A percentile compares a stretch with the other conserved stretches of the same genome.
phyloP scores from a whole-genome alignment of 2,329 filamentous ascomycete species.

The Sporothrix brasiliensis region DNA sequence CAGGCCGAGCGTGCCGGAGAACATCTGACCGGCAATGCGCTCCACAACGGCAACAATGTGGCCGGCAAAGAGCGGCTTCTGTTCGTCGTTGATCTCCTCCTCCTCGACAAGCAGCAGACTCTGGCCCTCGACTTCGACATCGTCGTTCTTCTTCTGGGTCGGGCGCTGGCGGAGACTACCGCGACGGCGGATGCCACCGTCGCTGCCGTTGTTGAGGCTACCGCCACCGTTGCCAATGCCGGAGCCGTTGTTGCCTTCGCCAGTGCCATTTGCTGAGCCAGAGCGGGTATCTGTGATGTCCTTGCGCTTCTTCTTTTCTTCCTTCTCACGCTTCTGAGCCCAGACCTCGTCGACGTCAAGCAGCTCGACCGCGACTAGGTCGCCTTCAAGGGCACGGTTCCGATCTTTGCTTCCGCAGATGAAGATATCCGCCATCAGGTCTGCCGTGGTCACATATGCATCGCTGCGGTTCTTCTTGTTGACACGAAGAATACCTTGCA shows the following conservation, averaged over 20 bases:
- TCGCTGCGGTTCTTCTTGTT: constrained; percentile 99
- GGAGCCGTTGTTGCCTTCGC: constrained; percentile 59
- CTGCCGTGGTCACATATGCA: constrained; percentile 92
- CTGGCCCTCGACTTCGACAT: constrained; percentile 97
- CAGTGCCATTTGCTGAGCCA: constrained; percentile 72
- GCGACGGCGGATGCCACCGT: constrained; percentile 86
- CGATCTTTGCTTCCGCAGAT: constrained; percentile 99
- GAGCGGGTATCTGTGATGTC: constrained; percentile 91
- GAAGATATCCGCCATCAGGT: constrained; percentile 97
- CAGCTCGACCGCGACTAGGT: constrained; percentile 92
- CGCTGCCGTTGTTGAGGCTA: constrained; percentile 62
- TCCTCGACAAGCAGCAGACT: constrained; percentile 95
- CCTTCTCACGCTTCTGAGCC: constrained; percentile 98
- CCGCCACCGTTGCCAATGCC: constrained; percentile 58
- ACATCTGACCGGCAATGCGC: constrained; percentile 97
- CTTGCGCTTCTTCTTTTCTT: constrained; percentile 99
- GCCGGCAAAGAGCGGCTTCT: constrained; percentile 95
- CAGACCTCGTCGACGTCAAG: constrained; percentile 98
- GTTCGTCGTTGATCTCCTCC: constrained; percentile 97
- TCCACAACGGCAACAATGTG: constrained; percentile 98
- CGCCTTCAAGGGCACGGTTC: constrained; percentile 93
- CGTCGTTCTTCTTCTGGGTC: constrained; percentile 99
- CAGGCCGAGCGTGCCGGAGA: constrained; percentile 91
- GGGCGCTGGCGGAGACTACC: constrained; percentile 95
- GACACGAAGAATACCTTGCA: constrained; percentile 93